These are phyloP conservation scores for Aaosphaeria arxii DNA, from an alignment of 2,329 filamentous ascomycete genomes.

Conservation along the genomic window DNA sequence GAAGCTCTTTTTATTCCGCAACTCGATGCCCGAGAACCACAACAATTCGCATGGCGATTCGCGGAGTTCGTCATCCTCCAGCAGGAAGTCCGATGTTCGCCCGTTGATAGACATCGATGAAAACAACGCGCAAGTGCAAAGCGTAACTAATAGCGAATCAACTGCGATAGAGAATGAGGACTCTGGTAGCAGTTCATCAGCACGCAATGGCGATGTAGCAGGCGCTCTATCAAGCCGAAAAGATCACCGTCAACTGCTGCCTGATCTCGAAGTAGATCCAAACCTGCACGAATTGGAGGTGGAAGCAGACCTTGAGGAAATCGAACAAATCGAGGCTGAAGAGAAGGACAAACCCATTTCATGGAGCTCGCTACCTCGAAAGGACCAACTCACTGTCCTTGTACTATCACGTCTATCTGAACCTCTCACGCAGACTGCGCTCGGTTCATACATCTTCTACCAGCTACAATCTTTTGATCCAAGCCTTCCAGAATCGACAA, in stretches of 20 bases:
- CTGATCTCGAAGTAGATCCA: constrained; percentile 18
- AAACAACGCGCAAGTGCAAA: not conserved
- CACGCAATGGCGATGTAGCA: not conserved
- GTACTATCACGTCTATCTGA: constrained; percentile 78
- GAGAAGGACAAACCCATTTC: constrained; percentile 52
- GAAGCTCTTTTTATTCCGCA: too few relatives aligned
- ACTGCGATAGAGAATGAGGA: too few relatives aligned
- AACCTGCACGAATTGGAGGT: constrained; percentile 13
- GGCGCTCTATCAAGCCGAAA: not conserved
- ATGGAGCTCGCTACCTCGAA: constrained; percentile 73
- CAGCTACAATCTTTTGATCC: constrained; percentile 77
- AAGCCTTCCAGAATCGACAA: constrained; percentile 56
- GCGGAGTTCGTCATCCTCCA: not conserved
- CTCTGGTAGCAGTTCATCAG: too few relatives aligned
- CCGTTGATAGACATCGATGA: not conserved
- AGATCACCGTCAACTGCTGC: not conserved
- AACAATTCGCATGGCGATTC: not conserved
- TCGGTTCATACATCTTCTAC: constrained; percentile 75
- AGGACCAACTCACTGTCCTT: constrained; percentile 73
- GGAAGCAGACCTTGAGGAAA: constrained; percentile 16
- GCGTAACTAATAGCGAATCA: too few relatives aligned
- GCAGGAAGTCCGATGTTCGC: not conserved
- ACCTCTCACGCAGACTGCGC: constrained; percentile 70
- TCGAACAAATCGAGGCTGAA: constrained; percentile 17
- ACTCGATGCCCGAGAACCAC: too few relatives aligned